These are phyloP conservation scores for Suillus luteus DNA, from an alignment of 768 basidiomycete species.

Conservation along the genomic window DNA sequence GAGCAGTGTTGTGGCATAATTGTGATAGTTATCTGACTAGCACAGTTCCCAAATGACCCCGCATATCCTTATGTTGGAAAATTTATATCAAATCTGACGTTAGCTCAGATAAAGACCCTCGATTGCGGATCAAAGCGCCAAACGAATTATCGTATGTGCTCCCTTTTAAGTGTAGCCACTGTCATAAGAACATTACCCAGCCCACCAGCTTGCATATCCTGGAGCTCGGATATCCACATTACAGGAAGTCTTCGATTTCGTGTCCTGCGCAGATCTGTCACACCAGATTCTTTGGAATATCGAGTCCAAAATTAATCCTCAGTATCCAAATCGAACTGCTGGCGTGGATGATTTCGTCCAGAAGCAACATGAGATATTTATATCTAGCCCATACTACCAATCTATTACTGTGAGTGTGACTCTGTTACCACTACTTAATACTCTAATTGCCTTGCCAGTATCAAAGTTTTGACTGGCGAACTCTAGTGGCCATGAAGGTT, in stretches of 20 bases:
- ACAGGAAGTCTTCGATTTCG: conserved; percentile 74
- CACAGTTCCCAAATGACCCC: conserved; percentile 57
- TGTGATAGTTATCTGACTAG: conserved; percentile 6
- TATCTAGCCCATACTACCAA: conserved; percentile 57
- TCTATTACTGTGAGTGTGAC: conserved; percentile 58
- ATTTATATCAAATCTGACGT: conserved; percentile 71
- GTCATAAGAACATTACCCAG: conserved; percentile 34
- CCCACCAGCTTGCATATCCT: conserved; percentile 65
- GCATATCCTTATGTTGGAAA: conserved; percentile 78
- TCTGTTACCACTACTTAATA: not conserved
- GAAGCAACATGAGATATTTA: conserved; percentile 60
- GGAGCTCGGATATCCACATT: conserved; percentile 74
- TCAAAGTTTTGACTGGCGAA: conserved; percentile 85
- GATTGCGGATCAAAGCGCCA: conserved; percentile 78
- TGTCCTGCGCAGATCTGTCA: conserved; percentile 66
- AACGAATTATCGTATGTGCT: conserved; percentile 53
- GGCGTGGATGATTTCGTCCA: conserved; percentile 61
- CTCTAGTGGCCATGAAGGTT: conserved; percentile 72
- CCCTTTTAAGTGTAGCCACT: not conserved
- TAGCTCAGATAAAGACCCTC: conserved; percentile 77
- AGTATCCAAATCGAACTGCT: conserved; percentile 50
- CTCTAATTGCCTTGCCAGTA: conserved; percentile 44
- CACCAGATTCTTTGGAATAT: conserved; percentile 72
- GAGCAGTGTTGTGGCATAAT: conserved; percentile 22
- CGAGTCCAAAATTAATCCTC: conserved; percentile 73